A percentile compares a stretch with the other conserved stretches of the same genome.
Conservation (phyloP, 2,329 filamentous ascomycete species). For the Botrytis fabae region DNA sequence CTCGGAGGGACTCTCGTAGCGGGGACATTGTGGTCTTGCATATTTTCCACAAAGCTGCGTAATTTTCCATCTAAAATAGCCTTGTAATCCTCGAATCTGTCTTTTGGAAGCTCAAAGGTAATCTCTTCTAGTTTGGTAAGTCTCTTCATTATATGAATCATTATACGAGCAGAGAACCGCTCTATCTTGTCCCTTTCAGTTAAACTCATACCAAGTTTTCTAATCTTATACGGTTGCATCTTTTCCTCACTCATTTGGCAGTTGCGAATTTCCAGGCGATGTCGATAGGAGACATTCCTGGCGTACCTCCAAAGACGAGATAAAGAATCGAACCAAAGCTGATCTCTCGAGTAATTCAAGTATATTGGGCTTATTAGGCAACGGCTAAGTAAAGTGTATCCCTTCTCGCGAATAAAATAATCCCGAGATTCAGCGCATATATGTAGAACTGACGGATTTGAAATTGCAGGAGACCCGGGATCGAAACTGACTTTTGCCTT, state of each 20-base stretch:
- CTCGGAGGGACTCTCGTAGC: background rate
- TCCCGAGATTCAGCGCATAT: background rate
- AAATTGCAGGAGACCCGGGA: background rate
- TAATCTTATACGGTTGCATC: background rate
- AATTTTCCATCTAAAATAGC: background rate
- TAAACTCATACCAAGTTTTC: background rate
- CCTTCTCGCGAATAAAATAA: background rate
- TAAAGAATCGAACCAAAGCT: background rate
- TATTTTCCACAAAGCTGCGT: background rate
- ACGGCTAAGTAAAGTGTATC: background rate
- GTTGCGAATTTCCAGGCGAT: background rate
- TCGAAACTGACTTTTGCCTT: background rate
- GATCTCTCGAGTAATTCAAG: background rate
- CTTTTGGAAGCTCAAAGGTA: background rate
- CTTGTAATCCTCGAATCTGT: background rate
- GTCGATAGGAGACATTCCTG: background rate
- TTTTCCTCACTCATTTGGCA: background rate
- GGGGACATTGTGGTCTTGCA: fast-evolving
- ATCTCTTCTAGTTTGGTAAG: background rate
- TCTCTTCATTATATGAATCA: background rate
- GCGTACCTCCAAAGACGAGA: background rate
- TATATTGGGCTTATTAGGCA: background rate
- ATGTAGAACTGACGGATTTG: background rate
- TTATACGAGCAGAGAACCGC: background rate
- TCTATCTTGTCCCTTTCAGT: background rate